These are phyloP conservation scores for Verruconis gallopava DNA, from an alignment of 2,329 filamentous ascomycete genomes.

Conservation along the genomic window DNA sequence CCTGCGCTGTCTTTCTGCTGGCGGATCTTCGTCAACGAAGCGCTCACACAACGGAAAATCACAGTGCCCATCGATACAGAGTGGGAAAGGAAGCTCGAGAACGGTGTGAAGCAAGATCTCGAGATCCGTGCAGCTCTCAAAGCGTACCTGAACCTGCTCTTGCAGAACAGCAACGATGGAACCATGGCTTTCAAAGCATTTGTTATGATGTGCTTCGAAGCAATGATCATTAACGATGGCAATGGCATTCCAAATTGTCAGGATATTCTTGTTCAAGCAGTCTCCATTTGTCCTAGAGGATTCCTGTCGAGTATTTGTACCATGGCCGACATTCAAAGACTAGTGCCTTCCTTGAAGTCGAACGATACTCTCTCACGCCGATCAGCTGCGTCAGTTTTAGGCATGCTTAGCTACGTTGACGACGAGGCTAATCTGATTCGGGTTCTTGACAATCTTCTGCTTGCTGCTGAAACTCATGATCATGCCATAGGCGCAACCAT, in stretches of 20 bases:
- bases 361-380: constrained; percentile 58
- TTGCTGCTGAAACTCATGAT: constrained; percentile 39
- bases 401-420: constrained; percentile 55
- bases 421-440: not conserved
- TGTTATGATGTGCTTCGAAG: constrained; percentile 29
- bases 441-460: constrained; percentile 17
- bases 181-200: constrained; percentile 23
- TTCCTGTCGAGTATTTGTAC: not conserved
- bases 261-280: not conserved
- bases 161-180: constrained; percentile 14
- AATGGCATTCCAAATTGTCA: constrained; percentile 34
- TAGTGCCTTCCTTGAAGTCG: constrained; percentile 28
- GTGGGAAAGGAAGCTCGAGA: constrained; percentile 72
- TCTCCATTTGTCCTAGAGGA: constrained; percentile 2
- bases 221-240: constrained; percentile 28
- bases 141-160: constrained; percentile 30
- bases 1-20: constrained; percentile 58
- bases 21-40: constrained; percentile 46
- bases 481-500: constrained; percentile 46
- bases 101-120: constrained; percentile 57
- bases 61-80: constrained; percentile 53
- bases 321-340: not conserved
- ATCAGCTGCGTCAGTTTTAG: constrained; percentile 57
- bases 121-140: constrained; percentile 48
- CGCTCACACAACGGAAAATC: constrained; percentile 33